Evolutionary conservation across 768 basidiomycete genomes (phyloP).

Genomic region (Kwoniella dejecticola): DNA sequence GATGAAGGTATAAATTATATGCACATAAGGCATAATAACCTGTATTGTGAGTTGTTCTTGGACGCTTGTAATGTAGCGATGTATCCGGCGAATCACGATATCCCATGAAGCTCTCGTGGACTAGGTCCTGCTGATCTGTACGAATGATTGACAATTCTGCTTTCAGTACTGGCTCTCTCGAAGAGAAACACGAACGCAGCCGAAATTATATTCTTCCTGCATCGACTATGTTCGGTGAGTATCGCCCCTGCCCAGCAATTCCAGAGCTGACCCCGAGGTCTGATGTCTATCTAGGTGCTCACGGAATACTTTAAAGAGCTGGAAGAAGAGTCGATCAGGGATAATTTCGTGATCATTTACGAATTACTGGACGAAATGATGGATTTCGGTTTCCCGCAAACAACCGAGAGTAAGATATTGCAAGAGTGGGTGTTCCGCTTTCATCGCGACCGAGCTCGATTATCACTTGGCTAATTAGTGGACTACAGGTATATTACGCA

Average conservation of each 20-base stretch:
- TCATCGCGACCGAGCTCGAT: too few species aligned
- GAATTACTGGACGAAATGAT: conserved; percentile 99
- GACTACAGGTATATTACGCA: conserved; percentile 88
- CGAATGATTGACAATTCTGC: too few species aligned
- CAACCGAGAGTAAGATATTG: conserved; percentile 97
- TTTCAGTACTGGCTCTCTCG: conserved; percentile 94
- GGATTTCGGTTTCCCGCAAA: conserved; percentile 99
- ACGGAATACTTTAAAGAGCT: conserved; percentile 99
- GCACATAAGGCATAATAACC: conserved; percentile 96
- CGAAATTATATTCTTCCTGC: conserved; percentile 94
- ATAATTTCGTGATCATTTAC: conserved; percentile 99
- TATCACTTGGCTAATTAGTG: background rate
- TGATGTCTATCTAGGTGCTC: conserved; percentile 65
- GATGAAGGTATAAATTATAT: conserved; percentile 95
- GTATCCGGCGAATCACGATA: too few species aligned
- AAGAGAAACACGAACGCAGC: conserved; percentile 95
- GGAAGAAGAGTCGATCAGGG: conserved; percentile 97
- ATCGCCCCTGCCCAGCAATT: too few species aligned
- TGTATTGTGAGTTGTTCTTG: conserved; percentile 73
- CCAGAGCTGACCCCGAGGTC: too few species aligned
- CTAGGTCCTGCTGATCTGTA: too few species aligned
- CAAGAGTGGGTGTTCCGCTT: conserved; percentile 70
- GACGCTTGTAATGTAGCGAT: background rate
- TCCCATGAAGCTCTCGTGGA: too few species aligned
- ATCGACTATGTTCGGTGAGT: conserved; percentile 69